Evolutionary conservation across 768 basidiomycete genomes (phyloP).

Genomic region (Mycena epipterygia): DNA sequence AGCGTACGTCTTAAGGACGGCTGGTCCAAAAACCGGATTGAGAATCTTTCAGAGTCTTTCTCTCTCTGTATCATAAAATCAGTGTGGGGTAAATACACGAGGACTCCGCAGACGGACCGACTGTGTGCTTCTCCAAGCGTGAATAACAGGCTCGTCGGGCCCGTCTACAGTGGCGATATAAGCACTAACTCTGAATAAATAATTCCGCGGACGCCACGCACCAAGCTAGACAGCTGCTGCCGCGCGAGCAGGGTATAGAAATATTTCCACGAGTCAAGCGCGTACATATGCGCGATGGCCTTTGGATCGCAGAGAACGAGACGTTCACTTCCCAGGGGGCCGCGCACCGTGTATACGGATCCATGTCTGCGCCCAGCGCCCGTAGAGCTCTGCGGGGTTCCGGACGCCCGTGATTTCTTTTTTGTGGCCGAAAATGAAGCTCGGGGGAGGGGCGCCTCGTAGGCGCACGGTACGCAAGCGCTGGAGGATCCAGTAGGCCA

Average conservation of each 20-base stretch:
- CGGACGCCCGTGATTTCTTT: not conserved
- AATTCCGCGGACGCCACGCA: slow-evolving; percentile 16
- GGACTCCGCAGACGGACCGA: not conserved
- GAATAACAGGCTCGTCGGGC: not conserved
- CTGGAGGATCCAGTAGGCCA: slow-evolving; percentile 3
- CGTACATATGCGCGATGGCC: slow-evolving; percentile 52
- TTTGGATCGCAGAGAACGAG: slow-evolving; percentile 45
- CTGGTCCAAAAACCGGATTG: slow-evolving; percentile 45
- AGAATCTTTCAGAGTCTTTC: slow-evolving; percentile 48
- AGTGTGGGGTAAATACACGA: not conserved
- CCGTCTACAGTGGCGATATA: slow-evolving; percentile 2
- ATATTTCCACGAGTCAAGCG: slow-evolving; percentile 50
- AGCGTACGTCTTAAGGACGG: slow-evolving; percentile 33
- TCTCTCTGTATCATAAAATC: slow-evolving; percentile 24
- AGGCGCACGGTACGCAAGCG: not conserved
- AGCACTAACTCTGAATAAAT: too few species aligned
- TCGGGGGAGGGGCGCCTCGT: slow-evolving; percentile 14
- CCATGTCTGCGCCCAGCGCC: slow-evolving; percentile 54
- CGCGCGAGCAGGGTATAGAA: slow-evolving; percentile 36
- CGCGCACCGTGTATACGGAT: slow-evolving; percentile 30
- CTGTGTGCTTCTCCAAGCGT: slow-evolving; percentile 5
- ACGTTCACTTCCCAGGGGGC: slow-evolving; percentile 32
- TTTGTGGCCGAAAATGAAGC: slow-evolving; percentile 21
- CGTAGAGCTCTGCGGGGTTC: slow-evolving; percentile 37
- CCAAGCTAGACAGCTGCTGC: slow-evolving; percentile 29